These are phyloP conservation scores for Leavenworthia alabamica DNA, from an alignment of 345 rosid genomes.

Conservation along the genomic window DNA sequence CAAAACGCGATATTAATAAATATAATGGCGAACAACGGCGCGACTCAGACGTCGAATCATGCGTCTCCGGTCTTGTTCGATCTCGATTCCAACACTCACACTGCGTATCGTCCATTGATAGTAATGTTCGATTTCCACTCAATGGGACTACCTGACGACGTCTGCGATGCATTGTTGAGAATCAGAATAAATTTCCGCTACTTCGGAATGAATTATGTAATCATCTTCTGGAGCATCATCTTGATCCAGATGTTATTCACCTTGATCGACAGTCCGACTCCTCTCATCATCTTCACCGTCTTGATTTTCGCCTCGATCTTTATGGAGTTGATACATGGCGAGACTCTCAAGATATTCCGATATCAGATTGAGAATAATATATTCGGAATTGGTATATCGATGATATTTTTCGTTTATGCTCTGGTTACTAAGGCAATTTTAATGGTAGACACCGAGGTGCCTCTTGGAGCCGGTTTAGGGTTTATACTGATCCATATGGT, in stretches of 20 bases:
- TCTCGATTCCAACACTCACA: constrained; percentile 49
- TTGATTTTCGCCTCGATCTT: constrained; percentile 63
- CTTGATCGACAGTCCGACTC: constrained; percentile 59
- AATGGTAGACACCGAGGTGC: constrained; percentile 50
- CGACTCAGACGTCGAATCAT: constrained; percentile 68
- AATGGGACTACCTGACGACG: constrained; percentile 35
- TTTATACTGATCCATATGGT: constrained; percentile 55
- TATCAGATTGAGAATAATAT: constrained; percentile 48
- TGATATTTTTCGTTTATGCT: constrained; percentile 48
- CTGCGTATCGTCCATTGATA: constrained; percentile 65
- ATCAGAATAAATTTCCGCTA: constrained; percentile 39
- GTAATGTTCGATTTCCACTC: constrained; percentile 48
- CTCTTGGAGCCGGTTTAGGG: constrained; percentile 50
- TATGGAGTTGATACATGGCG: constrained; percentile 69
- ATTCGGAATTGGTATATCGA: constrained; percentile 40
- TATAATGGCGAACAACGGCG: constrained; percentile 72
- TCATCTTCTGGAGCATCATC: constrained; percentile 43
- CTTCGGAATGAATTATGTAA: constrained; percentile 66
- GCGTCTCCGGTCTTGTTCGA: constrained; percentile 29
- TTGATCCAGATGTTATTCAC: constrained; percentile 61
- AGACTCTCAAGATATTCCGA: constrained; percentile 50
- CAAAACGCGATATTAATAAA: neutral
- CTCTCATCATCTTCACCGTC: constrained; percentile 61
- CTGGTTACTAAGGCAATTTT: constrained; percentile 53
- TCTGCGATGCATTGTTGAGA: constrained; percentile 38